Evolutionary conservation across 495 filamentous ascomycete species (phyloP), one percentile per base, ranked within the genome.

Genomic region (Penicillium herquei): DNA sequence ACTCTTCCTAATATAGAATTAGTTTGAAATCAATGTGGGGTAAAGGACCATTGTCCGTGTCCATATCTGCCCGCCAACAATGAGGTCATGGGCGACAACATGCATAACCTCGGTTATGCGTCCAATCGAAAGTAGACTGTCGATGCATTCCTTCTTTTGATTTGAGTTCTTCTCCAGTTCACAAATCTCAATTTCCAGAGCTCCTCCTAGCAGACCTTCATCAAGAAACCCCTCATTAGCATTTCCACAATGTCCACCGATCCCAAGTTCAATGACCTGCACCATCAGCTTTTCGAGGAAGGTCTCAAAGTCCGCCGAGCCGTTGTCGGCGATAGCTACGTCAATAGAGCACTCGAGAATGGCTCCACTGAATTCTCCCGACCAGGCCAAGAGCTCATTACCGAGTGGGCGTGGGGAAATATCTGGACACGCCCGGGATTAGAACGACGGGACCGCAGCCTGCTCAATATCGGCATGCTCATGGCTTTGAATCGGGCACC

Each of bases 401-500:
- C 74, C 1, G 77, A 81, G 67, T 67, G 61, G 9, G 69, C 67
- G 37, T 84, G 79, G 79, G 79, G 77, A 33, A 67, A 62, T 26
- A 63, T 79, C 26, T 81, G 79, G 79, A 66, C 71, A 1, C 65
- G 81, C 1, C 77, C 77, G 1, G 79, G 80, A 4, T 67, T 82
- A 2, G 71, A 74, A 17, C 63, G 70, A 12, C 74, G 76, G 43
- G 69, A 73, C 26, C 63, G 80, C n/a, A 74, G 68, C 56, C 59
- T 84, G 33, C 61, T 82, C 11, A 81, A 79, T 56, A 63, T 82
- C 7, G 80, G 72, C 26, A 81, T 84, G 73, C 59, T 82, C 34
- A 75, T 70, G 43, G 77, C 77, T 0, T 61, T 77, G 39, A 73
- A 75, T 31, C 70, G 73, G 34, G 64, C 64, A 14, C 68, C 73